Evolutionary conservation across 2,329 filamentous ascomycete genomes (phyloP).

Genomic region (Phyllosticta ampelicida): DNA sequence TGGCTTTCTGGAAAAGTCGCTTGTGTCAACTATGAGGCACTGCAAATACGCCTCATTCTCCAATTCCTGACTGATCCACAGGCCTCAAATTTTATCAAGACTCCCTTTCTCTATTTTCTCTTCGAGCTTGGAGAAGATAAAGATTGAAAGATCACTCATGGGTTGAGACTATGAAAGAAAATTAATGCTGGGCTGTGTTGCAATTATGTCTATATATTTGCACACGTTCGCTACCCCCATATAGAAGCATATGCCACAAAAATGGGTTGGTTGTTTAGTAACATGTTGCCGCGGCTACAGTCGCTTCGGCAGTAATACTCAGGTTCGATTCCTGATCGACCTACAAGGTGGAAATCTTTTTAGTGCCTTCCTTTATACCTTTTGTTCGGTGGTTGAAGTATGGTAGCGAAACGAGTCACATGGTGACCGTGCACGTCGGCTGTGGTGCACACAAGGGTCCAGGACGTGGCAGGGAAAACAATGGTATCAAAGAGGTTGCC

Average conservation of each 20-base stretch:
- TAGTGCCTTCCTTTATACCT: not conserved
- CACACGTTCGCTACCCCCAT: not conserved
- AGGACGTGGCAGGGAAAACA: not conserved
- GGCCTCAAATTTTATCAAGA: too few species aligned
- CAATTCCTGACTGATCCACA: too few species aligned
- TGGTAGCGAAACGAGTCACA: not conserved
- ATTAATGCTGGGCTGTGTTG: too few species aligned
- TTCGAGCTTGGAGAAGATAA: too few species aligned
- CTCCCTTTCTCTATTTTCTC: too few species aligned
- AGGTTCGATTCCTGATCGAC: not conserved
- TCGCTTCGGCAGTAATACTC: not conserved
- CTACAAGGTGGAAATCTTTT: not conserved
- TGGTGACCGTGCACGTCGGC: not conserved
- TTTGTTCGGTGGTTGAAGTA: not conserved
- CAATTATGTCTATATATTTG: too few species aligned
- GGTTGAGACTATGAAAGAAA: too few species aligned
- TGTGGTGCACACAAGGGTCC: not conserved
- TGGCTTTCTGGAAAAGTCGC: too few species aligned
- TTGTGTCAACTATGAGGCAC: too few species aligned
- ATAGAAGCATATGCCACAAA: not conserved
- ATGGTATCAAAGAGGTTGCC: not conserved
- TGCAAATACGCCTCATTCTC: too few species aligned
- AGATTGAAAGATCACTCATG: too few species aligned
- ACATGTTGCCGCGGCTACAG: not conserved
- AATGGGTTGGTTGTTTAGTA: not conserved